Evolutionary conservation across 2,329 filamentous ascomycete genomes (phyloP), one percentile per base, ranked within the genome.

Genomic region (Aplosporella prunicola): DNA sequence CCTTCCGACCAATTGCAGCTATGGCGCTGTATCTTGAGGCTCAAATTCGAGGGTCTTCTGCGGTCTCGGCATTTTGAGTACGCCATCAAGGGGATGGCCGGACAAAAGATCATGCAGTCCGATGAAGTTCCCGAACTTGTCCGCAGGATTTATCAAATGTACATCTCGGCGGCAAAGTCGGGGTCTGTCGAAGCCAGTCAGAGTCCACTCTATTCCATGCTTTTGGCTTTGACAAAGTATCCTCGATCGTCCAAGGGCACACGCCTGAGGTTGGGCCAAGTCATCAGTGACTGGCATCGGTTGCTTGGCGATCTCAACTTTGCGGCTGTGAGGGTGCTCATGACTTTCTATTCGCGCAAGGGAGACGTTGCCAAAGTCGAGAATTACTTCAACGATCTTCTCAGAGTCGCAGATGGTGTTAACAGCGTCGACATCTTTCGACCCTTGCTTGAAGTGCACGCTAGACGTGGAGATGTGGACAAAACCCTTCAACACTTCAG

Each of bases 371-470:
- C 18, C 13, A n/a, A n/a, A 10, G 10, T 15, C 10, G 32, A 22
- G 3, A 17, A 9, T 24, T 11, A 24, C 22, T 17, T 2, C n/a
- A 15, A 35, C 20, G 38, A 20, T n/a, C n/a, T n/a, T n/a, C n/a
- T n/a, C n/a, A n/a, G n/a, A 18, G 5, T 36, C 11, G 9, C 34
- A 29, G 9, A 4, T 15, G 20, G 20, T 16, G 20, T 32, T 26
- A 25, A 8, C 9, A 8, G 23, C 23, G n/a, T 29, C 27, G 27
- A 7, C 9, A 7, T 9, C 10, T 11, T 29, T 29, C 15, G 27
- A 8, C 27, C 15, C 30, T 63, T 87, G 3, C 65, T 93, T 26
- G 76, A 82, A 45, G 81, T 80, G 1, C 76, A 89, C 58, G 79
- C 85, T 1, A 72, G 75, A 40, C 66, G 74, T 33, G 82, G 78